A percentile compares a stretch with the other conserved stretches of the same genome.
These are phyloP conservation scores for Patellifolia procumbens DNA, from an alignment of 179 eudicot species.

Conservation along the genomic window DNA sequence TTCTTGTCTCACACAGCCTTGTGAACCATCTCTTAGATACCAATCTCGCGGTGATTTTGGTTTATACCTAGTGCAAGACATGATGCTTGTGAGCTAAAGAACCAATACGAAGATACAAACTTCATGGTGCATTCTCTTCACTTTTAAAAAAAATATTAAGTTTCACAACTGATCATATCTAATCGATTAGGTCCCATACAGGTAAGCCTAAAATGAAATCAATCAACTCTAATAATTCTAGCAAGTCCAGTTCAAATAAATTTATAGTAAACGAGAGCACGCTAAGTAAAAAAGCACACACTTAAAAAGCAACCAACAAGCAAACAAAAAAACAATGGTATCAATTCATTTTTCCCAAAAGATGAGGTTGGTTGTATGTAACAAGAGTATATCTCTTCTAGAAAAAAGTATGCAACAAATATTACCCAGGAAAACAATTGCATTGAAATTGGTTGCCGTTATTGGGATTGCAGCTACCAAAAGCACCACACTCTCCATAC, in stretches of 20 bases:
- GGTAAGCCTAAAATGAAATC: too few relatives aligned
- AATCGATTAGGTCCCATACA: too few relatives aligned
- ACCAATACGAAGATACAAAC: not conserved
- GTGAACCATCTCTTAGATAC: conserved; percentile 38
- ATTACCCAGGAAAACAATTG: conserved; percentile 40
- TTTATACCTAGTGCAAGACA: conserved; percentile 28
- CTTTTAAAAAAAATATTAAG: too few relatives aligned
- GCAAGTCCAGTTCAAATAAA: too few relatives aligned
- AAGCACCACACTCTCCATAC: conserved; percentile 43
- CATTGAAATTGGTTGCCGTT: conserved; percentile 33
- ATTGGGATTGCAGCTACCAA: conserved; percentile 39
- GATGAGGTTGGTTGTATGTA: not conserved
- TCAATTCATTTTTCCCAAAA: too few relatives aligned
- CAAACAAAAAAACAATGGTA: too few relatives aligned
- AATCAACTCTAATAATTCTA: too few relatives aligned
- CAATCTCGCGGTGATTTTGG: conserved; percentile 49
- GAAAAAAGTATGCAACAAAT: not conserved
- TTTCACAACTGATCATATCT: too few relatives aligned
- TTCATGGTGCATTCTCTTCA: too few relatives aligned
- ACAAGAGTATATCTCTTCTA: not conserved
- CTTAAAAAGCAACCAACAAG: too few relatives aligned
- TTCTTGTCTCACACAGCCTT: conserved; percentile 42
- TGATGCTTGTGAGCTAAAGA: not conserved
- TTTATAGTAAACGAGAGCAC: too few relatives aligned
- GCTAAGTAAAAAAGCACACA: too few relatives aligned